Evolutionary conservation across 257 asterid genomes (phyloP).

Genomic region (Scutellaria minor): DNA sequence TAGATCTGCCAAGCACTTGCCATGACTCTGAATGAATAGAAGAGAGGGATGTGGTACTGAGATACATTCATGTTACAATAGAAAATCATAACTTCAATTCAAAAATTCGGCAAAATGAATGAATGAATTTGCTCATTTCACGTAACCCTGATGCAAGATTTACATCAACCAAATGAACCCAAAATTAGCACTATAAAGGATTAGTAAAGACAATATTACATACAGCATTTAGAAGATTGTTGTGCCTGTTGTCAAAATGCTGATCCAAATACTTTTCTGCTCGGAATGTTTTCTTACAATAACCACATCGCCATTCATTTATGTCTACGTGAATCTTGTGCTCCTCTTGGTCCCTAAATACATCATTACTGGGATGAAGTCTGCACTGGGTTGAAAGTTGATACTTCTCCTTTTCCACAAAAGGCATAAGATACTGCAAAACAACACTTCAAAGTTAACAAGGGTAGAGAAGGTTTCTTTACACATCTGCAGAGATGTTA

Average conservation of each 20-base stretch:
- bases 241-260: constrained; percentile 93
- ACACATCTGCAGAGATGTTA: neutral
- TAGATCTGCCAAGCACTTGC: constrained; percentile 93
- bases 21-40: constrained; percentile 57
- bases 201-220: constrained; percentile 37
- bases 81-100: constrained; percentile 10
- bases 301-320: constrained; percentile 92
- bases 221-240: constrained; percentile 82
- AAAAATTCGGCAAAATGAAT: neutral
- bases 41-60: constrained; percentile 19
- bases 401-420: constrained; percentile 69
- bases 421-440: constrained; percentile 85
- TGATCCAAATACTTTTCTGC: constrained; percentile 87
- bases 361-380: constrained; percentile 79
- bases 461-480: constrained; percentile 9
- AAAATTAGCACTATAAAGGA: constrained; percentile 15
- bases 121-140: neutral
- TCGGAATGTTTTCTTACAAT: constrained; percentile 82
- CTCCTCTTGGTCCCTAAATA: constrained; percentile 91
- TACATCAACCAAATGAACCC: neutral
- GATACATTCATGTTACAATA: neutral
- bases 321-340: constrained; percentile 81
- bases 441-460: constrained; percentile 29
- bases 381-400: constrained; percentile 69
- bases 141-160: constrained; percentile 13